phyloP scores from a whole-genome alignment of 345 rosid genomes.

The Cardiospermum halicacabum region DNA sequence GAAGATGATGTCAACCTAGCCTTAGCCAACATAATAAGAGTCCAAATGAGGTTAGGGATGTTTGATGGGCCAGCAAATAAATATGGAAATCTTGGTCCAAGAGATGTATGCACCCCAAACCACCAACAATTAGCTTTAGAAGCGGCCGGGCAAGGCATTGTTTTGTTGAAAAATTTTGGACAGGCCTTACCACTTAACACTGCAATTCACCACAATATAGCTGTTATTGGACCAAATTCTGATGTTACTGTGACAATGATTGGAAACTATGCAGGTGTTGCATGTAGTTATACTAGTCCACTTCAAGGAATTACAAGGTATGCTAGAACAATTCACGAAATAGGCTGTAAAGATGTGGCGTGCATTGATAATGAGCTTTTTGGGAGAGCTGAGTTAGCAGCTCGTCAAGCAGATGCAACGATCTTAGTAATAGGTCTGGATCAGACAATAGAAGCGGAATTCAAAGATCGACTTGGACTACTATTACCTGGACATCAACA shows the following conservation, averaged over 20 bases:
- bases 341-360: slow-evolving; percentile 60
- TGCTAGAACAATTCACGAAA: slow-evolving; percentile 45
- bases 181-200: slow-evolving; percentile 53
- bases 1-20: too few species aligned
- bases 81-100: slow-evolving; percentile 68
- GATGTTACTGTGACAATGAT: slow-evolving; percentile 87
- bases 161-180: slow-evolving; percentile 54
- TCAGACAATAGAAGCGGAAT: slow-evolving; percentile 80
- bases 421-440: slow-evolving; percentile 89
- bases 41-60: too few species aligned
- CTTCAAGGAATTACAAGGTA: slow-evolving; percentile 65
- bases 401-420: slow-evolving; percentile 76
- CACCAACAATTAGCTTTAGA: slow-evolving; percentile 70
- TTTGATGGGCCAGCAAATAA: slow-evolving; percentile 77
- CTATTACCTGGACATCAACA: slow-evolving; percentile 74
- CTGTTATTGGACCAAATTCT: slow-evolving; percentile 93
- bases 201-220: slow-evolving; percentile 46
- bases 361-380: slow-evolving; percentile 43
- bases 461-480: slow-evolving; percentile 55
- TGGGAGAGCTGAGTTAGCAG: slow-evolving; percentile 44
- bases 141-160: slow-evolving; percentile 89
- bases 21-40: too few species aligned
- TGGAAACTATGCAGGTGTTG: slow-evolving; percentile 88
- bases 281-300: slow-evolving; percentile 71
- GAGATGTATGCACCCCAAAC: slow-evolving; percentile 67